Evolutionary conservation across 306 rosid genomes (phyloP), one percentile per base, ranked within the genome.

Genomic region (Carpinus fangiana): DNA sequence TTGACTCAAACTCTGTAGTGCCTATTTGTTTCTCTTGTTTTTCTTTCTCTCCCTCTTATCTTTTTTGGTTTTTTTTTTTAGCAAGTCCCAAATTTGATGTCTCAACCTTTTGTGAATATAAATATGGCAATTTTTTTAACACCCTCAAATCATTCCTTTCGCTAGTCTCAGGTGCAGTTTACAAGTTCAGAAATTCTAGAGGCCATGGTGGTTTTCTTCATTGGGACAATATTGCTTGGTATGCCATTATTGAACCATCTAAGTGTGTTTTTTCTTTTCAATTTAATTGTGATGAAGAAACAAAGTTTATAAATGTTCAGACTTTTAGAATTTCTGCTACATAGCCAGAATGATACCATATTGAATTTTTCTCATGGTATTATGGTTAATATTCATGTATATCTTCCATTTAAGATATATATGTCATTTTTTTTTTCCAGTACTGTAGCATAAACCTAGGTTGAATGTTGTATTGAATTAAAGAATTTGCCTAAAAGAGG

Each of bases 121-220:
- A 41, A 5, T 76, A 38, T 67, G 61, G 70, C n/a, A 70, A 14
- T 55, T 20, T 66, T 9, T 8, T 66, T 67, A 28, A 59, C 76
- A 52, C 76, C 57, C 38, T 46, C 38, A 13, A 4, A 64, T 21
- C 68, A 16, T 68, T 77, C 76, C 47, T 77, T 57, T 82, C 76
- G 81, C 80, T 77, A 91, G 97, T 87, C 82, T 80, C 89, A 10
- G 98, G 97, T 83, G 83, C 95, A 7, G 88, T 89, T 23, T 93
- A 93, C 64, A 84, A 82, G 87, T 90, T 90, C 83, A 83, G 83
- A 83, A 93, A 93, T 78, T 80, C 93, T 17, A 86, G 90, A 84
- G 98, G 97, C 84, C 92, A 93, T 74, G 98, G 98, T 59, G 98
- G 95, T 75, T 93, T 90, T 78, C 97, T 91, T 81, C 98, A 90